These are phyloP conservation scores for Solanum hybrid DNA, from an alignment of 305 asterid genomes.

Conservation along the genomic window DNA sequence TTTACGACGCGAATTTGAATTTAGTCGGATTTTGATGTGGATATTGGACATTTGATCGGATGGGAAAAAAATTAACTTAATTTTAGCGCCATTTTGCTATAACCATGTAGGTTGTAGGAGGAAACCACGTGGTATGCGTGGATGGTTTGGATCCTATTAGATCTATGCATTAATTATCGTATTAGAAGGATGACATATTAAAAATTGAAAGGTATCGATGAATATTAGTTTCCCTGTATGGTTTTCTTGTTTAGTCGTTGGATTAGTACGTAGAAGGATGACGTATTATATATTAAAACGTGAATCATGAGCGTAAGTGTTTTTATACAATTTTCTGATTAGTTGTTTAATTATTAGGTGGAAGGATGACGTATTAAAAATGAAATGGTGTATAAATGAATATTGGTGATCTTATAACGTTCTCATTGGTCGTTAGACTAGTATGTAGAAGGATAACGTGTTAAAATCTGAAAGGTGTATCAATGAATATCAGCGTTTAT, in stretches of 20 bases:
- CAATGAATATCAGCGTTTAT: background rate
- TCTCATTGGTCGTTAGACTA: background rate
- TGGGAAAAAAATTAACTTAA: background rate
- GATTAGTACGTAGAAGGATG: background rate
- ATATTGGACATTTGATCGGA: no score
- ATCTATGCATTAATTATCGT: background rate
- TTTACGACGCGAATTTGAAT: accelerated
- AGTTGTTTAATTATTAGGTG: background rate
- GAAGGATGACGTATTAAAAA: background rate
- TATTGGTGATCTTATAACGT: background rate
- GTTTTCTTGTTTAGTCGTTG: background rate
- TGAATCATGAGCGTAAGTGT: background rate
- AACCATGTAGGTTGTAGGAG: background rate
- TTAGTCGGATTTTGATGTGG: background rate
- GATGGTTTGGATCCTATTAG: background rate
- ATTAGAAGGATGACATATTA: background rate
- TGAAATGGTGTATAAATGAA: background rate
- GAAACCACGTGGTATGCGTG: background rate
- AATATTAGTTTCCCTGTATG: background rate
- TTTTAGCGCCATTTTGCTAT: background rate
- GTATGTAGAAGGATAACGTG: background rate
- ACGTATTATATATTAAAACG: background rate
- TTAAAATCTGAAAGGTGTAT: background rate
- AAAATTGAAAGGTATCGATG: background rate
- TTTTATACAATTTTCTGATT: background rate